Percentiles rank a stretch among this genome's conserved stretches.
Conservation (phyloP, 805 yeast genomes). For the Metschnikowia orientalis region DNA sequence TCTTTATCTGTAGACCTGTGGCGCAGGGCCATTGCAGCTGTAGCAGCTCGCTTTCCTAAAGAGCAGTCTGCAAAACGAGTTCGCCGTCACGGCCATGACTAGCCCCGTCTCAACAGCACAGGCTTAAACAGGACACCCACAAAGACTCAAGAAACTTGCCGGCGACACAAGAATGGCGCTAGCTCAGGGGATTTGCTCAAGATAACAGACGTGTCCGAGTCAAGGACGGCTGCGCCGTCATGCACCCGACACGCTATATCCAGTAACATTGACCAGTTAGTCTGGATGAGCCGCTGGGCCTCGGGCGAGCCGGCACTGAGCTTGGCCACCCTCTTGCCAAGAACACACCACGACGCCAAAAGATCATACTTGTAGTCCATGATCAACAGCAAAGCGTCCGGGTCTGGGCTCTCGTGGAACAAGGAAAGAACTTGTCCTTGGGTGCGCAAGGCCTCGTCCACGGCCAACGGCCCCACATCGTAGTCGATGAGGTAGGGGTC, state of each 20-base stretch:
- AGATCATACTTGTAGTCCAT: conserved; percentile 30
- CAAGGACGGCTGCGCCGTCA: neutral
- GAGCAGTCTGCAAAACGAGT: no score
- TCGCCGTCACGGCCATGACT: no score
- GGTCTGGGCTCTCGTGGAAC: conserved; percentile 14
- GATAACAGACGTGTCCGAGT: neutral
- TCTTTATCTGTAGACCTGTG: no score
- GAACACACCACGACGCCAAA: conserved; percentile 33
- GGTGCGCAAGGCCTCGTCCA: conserved; percentile 19
- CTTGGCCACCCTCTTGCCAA: conserved; percentile 10
- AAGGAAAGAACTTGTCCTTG: conserved; percentile 20
- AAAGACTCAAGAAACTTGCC: neutral
- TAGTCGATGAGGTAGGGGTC: conserved; percentile 27
- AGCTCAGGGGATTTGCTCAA: neutral
- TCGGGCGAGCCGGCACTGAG: conserved; percentile 11
- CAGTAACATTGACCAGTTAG: no score
- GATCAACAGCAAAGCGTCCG: conserved; percentile 18
- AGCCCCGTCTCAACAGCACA: no score
- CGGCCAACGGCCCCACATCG: conserved; percentile 14
- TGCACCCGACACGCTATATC: neutral
- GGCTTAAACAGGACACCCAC: no score
- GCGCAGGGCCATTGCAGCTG: no score
- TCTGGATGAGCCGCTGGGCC: neutral
- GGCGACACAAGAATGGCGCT: neutral
- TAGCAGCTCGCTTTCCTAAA: no score